Evolutionary conservation across 345 rosid species (phyloP).

Genomic region (Arabis alpina): DNA sequence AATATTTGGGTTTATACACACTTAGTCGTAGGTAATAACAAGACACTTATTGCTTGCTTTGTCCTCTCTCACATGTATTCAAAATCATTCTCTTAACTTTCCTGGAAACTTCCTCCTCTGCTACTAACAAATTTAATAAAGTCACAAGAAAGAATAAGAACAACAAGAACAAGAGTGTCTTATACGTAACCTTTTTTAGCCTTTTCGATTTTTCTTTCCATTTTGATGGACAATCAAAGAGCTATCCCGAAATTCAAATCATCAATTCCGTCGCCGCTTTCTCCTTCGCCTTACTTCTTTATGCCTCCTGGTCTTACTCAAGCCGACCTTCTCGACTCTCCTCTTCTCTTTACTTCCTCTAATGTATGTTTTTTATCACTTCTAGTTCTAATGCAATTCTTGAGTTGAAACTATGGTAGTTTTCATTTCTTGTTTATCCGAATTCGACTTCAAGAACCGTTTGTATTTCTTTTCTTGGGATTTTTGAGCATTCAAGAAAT

Average conservation of each 20-base stretch:
- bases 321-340: slow-evolving; percentile 74
- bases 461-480: background rate
- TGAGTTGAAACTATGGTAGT: slow-evolving; percentile 5
- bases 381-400: background rate
- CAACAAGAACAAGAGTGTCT: slow-evolving; percentile 16
- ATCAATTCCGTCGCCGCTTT: slow-evolving; percentile 63
- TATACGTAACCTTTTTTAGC: slow-evolving; percentile 30
- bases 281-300: slow-evolving; percentile 75
- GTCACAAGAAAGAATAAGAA: background rate
- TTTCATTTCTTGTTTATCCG: background rate
- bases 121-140: background rate
- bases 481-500: background rate
- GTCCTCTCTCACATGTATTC: background rate
- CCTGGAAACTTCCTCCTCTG: slow-evolving; percentile 25
- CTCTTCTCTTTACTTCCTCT: slow-evolving; percentile 67
- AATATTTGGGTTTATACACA: slow-evolving; percentile 15
- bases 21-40: background rate
- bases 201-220: background rate
- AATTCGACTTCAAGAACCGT: background rate
- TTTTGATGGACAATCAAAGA: slow-evolving; percentile 13
- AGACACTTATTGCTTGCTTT: slow-evolving; percentile 6
- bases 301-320: slow-evolving; percentile 55
- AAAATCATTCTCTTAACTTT: slow-evolving; percentile 1
- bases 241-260: slow-evolving; percentile 84
- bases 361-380: slow-evolving; percentile 43